Percentiles rank a stretch among this genome's conserved stretches.
Conservation (phyloP, 129 eudicot genomes). For the Escallonia rubra region DNA sequence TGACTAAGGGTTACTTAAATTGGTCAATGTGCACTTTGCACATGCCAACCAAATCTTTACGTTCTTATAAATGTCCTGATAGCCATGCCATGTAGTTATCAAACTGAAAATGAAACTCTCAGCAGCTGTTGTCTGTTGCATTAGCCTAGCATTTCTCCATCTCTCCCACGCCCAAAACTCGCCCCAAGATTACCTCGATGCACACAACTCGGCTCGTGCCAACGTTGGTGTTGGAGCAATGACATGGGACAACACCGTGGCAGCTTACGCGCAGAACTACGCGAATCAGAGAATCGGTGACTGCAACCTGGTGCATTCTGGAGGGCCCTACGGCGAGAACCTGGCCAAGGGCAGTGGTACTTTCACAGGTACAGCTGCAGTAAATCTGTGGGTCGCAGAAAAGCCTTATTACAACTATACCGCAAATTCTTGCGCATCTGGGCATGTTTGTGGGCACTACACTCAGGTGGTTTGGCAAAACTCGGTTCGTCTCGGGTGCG, state of each 20-base stretch:
- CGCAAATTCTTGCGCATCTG: slow-evolving; percentile 26
- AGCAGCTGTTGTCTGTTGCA: slow-evolving; percentile 1
- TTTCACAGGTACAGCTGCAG: slow-evolving; percentile 33
- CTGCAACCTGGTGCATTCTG: slow-evolving; percentile 47
- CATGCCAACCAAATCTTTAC: slow-evolving; percentile 7
- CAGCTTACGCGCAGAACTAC: slow-evolving; percentile 24
- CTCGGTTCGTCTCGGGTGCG: slow-evolving; percentile 52
- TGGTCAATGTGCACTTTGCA: slow-evolving; percentile 1
- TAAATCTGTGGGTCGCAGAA: slow-evolving; percentile 45
- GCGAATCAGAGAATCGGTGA: slow-evolving; percentile 37
- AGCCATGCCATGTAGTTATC: not conserved
- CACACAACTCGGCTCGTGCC: slow-evolving; percentile 26
- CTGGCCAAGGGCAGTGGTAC: slow-evolving; percentile 42
- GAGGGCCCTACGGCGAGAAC: slow-evolving; percentile 50
- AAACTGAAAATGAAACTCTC: not conserved
- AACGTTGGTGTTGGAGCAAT: slow-evolving; percentile 17
- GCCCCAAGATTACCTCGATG: slow-evolving; percentile 41
- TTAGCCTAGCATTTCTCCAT: slow-evolving; percentile 10
- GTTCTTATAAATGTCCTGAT: slow-evolving; percentile 3
- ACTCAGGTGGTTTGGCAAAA: slow-evolving; percentile 71
- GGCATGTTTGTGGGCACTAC: slow-evolving; percentile 51
- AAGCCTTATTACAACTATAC: slow-evolving; percentile 30
- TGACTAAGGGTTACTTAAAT: slow-evolving; percentile 10
- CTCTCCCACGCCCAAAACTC: slow-evolving; percentile 27
- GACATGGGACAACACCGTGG: slow-evolving; percentile 29